Evolutionary conservation across 2,329 filamentous ascomycete species (phyloP).

Genomic region (Rugonectria rugulosa): DNA sequence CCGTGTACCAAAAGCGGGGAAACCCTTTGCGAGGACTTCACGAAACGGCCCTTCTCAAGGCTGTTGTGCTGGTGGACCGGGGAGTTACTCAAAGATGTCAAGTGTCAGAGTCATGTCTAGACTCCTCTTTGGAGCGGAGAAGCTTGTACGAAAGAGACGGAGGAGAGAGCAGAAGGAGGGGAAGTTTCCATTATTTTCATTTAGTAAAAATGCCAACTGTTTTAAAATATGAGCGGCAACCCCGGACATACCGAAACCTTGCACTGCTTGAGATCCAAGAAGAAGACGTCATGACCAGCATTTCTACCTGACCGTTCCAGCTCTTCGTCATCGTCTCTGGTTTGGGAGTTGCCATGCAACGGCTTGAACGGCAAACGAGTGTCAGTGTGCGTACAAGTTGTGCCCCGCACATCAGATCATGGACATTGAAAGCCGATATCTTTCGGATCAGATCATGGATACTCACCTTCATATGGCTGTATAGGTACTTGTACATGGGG

Average conservation of each 20-base stretch:
- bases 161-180: too few species aligned
- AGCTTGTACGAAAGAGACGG: neutral
- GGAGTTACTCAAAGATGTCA: neutral
- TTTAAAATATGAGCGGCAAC: too few species aligned
- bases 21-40: neutral
- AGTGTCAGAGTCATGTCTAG: neutral
- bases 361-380: too few species aligned
- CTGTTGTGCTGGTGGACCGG: neutral
- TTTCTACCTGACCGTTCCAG: too few species aligned
- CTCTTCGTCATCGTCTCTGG: neutral
- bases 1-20: too few species aligned
- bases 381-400: neutral
- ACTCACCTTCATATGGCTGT: too few species aligned
- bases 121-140: neutral
- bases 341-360: neutral
- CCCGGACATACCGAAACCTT: too few species aligned
- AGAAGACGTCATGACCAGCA: too few species aligned
- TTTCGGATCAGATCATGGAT: neutral
- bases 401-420: neutral
- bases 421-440: neutral
- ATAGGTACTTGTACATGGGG: too few species aligned
- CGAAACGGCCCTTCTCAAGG: neutral
- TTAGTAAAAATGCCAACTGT: too few species aligned
- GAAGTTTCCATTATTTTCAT: neutral
- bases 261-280: too few species aligned